These are phyloP conservation scores for Sporobolomyces pararoseus DNA, from an alignment of 768 basidiomycete species.

Conservation along the genomic window DNA sequence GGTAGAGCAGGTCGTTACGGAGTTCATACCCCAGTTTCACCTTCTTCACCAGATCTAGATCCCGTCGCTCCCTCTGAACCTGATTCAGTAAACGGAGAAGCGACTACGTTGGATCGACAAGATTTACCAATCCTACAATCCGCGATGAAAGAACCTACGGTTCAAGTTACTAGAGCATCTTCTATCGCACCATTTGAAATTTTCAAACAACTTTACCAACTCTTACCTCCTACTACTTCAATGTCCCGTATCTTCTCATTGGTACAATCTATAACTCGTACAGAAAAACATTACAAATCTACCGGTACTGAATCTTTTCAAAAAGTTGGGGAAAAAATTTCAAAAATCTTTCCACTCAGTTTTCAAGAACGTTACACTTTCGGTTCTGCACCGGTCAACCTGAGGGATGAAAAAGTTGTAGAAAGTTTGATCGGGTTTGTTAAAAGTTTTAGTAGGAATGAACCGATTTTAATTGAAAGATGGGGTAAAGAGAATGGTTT, in stretches of 20 bases:
- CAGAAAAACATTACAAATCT: slow-evolving; percentile 46
- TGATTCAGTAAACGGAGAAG: slow-evolving; percentile 58
- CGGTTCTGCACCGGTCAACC: slow-evolving; percentile 49
- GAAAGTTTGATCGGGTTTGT: slow-evolving; percentile 51
- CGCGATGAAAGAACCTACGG: slow-evolving; percentile 58
- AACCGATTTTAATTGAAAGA: slow-evolving; percentile 54
- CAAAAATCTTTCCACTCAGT: slow-evolving; percentile 46
- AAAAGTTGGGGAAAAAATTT: slow-evolving; percentile 47
- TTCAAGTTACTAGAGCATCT: slow-evolving; percentile 39
- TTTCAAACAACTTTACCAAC: slow-evolving; percentile 43
- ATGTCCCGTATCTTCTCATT: slow-evolving; percentile 49
- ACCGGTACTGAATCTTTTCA: slow-evolving; percentile 44
- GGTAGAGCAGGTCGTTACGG: slow-evolving; percentile 90
- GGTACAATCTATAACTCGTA: slow-evolving; percentile 45
- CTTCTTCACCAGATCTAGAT: slow-evolving; percentile 43
- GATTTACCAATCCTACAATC: slow-evolving; percentile 63
- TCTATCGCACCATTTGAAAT: slow-evolving; percentile 10
- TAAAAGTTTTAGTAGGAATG: slow-evolving; percentile 51
- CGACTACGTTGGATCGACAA: slow-evolving; percentile 63
- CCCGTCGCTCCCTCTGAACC: slow-evolving; percentile 30
- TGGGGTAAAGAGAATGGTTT: slow-evolving; percentile 52
- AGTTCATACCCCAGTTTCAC: slow-evolving; percentile 53
- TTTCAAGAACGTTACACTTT: slow-evolving; percentile 49
- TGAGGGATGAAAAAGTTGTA: slow-evolving; percentile 47
- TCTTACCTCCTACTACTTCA: slow-evolving; percentile 49